Evolutionary conservation across 768 basidiomycete species (phyloP).

Genomic region (Mycena metata): DNA sequence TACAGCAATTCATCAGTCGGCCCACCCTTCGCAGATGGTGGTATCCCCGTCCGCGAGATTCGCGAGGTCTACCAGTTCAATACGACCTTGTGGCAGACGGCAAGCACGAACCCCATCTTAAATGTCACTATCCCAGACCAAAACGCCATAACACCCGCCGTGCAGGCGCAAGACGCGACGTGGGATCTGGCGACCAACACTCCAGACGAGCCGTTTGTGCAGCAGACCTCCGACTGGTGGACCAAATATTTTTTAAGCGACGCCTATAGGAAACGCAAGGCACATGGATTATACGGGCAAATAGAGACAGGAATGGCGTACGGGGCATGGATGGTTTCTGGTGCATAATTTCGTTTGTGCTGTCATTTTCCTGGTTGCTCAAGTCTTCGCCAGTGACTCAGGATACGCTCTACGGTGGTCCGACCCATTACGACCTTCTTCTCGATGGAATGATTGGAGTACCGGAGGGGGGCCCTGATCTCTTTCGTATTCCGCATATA

Average conservation of each 20-base stretch:
- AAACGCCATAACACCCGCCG: constrained; percentile 23
- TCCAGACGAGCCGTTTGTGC: constrained; percentile 28
- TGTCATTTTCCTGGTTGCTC: background rate
- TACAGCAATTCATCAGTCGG: constrained; percentile 23
- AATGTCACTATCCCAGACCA: constrained; percentile 27
- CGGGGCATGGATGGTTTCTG: constrained; percentile 31
- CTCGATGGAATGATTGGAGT: constrained; percentile 32
- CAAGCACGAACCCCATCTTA: constrained; percentile 12
- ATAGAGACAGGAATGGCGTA: constrained; percentile 26
- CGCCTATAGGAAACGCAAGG: constrained; percentile 18
- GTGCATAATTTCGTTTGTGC: background rate
- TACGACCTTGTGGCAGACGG: constrained; percentile 29
- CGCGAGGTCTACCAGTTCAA: constrained; percentile 27
- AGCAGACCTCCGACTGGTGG: constrained; percentile 30
- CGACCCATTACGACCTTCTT: constrained; percentile 23
- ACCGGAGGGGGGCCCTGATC: constrained; percentile 22
- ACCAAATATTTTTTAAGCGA: constrained; percentile 29
- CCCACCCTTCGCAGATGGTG: constrained; percentile 21
- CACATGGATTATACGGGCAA: constrained; percentile 24
- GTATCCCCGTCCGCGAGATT: constrained; percentile 26
- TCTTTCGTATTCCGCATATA: constrained; percentile 25
- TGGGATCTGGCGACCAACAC: constrained; percentile 24
- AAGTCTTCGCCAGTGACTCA: constrained; percentile 4
- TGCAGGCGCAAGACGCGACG: constrained; percentile 26
- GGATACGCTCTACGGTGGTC: constrained; percentile 24